phyloP scores from a whole-genome alignment of 2,329 filamentous ascomycete genomes.

The Eutypella sp. region DNA sequence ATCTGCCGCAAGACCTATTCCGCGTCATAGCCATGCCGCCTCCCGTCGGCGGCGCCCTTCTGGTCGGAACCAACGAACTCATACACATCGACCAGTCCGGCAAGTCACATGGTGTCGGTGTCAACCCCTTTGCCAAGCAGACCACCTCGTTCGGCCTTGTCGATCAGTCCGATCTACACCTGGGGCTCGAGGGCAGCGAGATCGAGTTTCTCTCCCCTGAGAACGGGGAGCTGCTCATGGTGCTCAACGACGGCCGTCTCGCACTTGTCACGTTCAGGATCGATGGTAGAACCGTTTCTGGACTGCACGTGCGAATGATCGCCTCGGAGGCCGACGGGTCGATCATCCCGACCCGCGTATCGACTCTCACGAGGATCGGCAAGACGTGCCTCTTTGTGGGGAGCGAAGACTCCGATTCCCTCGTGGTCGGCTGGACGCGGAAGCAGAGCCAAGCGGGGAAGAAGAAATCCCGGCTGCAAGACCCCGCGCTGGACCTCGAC shows the following conservation, averaged over 20 bases:
- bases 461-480: constrained; percentile 56
- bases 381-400: constrained; percentile 75
- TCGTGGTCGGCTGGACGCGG: constrained; percentile 74
- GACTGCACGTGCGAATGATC: constrained; percentile 68
- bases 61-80: constrained; percentile 84
- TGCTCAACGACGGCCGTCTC: constrained; percentile 70
- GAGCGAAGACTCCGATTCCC: constrained; percentile 76
- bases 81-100: constrained; percentile 96
- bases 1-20: constrained; percentile 82
- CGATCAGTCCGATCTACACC: constrained; percentile 75
- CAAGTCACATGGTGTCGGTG: constrained; percentile 84
- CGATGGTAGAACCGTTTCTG: constrained; percentile 87
- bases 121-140: constrained; percentile 84
- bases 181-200: constrained; percentile 76
- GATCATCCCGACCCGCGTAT: constrained; percentile 56
- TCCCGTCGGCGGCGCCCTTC: constrained; percentile 81
- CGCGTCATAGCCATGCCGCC: constrained; percentile 76
- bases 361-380: constrained; percentile 65
- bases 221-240: constrained; percentile 77
- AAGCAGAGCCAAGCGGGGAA: constrained; percentile 58
- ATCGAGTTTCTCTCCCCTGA: constrained; percentile 73
- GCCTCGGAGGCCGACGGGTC: constrained; percentile 57
- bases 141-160: constrained; percentile 77
- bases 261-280: constrained; percentile 76
- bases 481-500: constrained; percentile 46